Percentiles rank a stretch among this genome's conserved stretches.
Evolutionary conservation across 352 stramenopile genomes (phyloP).

Genomic region (Phytophthora agathidicida): DNA sequence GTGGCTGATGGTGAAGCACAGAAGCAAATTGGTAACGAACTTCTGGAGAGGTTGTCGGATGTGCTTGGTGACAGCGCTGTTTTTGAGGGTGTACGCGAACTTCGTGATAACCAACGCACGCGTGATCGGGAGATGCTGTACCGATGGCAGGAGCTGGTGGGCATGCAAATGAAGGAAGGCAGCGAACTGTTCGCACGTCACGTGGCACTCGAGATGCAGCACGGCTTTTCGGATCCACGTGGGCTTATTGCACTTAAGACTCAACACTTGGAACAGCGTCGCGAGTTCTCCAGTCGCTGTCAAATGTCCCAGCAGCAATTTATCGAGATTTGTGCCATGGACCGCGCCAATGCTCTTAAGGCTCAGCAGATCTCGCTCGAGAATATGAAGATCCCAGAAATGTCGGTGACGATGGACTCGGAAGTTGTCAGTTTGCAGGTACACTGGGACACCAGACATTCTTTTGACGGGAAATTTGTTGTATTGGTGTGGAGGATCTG

Average conservation of each 20-base stretch:
- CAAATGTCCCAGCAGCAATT: conserved; percentile 82
- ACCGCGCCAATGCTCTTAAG: conserved; percentile 61
- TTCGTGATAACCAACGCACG: conserved; percentile 62
- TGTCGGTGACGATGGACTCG: conserved; percentile 58
- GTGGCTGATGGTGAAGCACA: conserved; percentile 34
- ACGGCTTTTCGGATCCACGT: conserved; percentile 46
- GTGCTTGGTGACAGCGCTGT: conserved; percentile 68
- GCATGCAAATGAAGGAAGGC: conserved; percentile 86
- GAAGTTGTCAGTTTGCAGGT: conserved; percentile 59
- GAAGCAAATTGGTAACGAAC: conserved; percentile 51
- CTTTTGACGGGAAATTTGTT: background rate
- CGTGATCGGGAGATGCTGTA: conserved; percentile 77
- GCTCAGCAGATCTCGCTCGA: conserved; percentile 74
- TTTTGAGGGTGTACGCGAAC: conserved; percentile 68
- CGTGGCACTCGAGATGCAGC: conserved; percentile 50
- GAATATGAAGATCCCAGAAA: conserved; percentile 78
- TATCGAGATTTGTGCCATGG: conserved; percentile 76
- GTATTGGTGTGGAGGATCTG: background rate
- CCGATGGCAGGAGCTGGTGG: conserved; percentile 80
- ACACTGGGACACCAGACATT: background rate
- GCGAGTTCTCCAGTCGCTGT: conserved; percentile 70
- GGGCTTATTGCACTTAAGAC: conserved; percentile 65
- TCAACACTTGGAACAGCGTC: conserved; percentile 65
- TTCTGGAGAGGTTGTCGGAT: conserved; percentile 66
- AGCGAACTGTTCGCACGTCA: conserved; percentile 71